Base-by-base conservation (phyloP, 768 basidiomycete species). In the Sutorius australiensis region DNA sequence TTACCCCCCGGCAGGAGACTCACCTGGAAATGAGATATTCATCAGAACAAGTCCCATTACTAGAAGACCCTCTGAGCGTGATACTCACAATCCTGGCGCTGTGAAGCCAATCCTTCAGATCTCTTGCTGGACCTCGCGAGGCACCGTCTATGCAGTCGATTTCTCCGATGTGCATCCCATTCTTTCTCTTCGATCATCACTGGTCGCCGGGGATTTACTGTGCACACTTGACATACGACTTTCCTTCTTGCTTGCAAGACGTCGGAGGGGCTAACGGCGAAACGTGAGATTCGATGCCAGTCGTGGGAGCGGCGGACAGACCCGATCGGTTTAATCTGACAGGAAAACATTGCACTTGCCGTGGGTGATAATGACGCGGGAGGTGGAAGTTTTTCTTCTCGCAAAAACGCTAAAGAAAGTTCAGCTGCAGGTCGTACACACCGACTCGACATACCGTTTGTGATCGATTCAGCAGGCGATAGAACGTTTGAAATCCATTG, bases 141-240 rank as follows among this genome's bases (percentile, higher is more conserved):
- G 37, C 79, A 67, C n/a, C 76, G 72, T 58, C 74, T 75, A 64
- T 91, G 89, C 10, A 66, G 43, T 16, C 80, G 79, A 7, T 81
- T 82, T n/a, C 69, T 70, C 32, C 73, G 66, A 64, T 92, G 90
- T 1, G 67, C 68, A 2, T 76, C 72, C 83, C 87, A 86, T 44
- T 77, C 67, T 10, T 53, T 51, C 9, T 75, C 77, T 45, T 89
- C 79, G 69, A 92, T 80, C 75, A 88, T 79, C 13, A 81, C 67
- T 0, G 90, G 90, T 24, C 76, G 73, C 19, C 75, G 67, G 2
- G 74, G 61, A 50, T 88, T 72, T 4, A 64, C 50, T 9, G 89
- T 90, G 60, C 90, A 93, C 10, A 77, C 65, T 3, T 75, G 61
- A 65, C 90, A 93, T 5, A 81, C 69, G 6, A 77, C 63, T 58